Percentiles rank a stretch among this genome's conserved stretches.
These are phyloP conservation scores for Microglena sp. DNA, from an alignment of 139 green algal genomes.

Conservation along the genomic window DNA sequence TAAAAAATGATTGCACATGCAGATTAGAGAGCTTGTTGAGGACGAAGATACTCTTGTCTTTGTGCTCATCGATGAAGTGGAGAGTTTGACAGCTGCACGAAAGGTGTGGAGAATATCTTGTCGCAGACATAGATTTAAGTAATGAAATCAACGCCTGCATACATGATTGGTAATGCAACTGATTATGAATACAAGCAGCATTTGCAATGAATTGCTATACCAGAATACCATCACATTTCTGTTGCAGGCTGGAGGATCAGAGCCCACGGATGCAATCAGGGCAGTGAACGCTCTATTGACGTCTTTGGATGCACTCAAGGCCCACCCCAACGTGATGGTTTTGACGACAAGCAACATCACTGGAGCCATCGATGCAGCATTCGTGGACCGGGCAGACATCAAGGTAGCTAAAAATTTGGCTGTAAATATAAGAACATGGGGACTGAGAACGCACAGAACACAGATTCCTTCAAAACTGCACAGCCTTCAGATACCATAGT, in stretches of 20 bases:
- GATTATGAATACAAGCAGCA: too few species aligned
- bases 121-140: too few species aligned
- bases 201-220: not conserved
- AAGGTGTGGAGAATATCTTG: conserved; percentile 32
- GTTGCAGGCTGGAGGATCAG: conserved; percentile 47
- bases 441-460: not conserved
- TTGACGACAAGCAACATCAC: conserved; percentile 78
- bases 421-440: not conserved
- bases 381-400: conserved; percentile 96
- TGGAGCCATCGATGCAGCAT: conserved; percentile 80
- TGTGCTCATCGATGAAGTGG: conserved; percentile 91
- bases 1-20: too few species aligned
- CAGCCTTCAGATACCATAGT: not conserved
- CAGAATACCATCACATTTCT: not conserved
- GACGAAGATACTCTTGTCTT: conserved; percentile 84
- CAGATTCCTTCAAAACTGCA: not conserved
- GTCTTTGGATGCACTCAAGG: conserved; percentile 79
- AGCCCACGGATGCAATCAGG: conserved; percentile 87
- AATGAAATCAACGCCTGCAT: too few species aligned
- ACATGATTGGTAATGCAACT: too few species aligned
- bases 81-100: conserved; percentile 74
- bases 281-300: conserved; percentile 95
- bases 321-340: conserved; percentile 81
- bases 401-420: conserved; percentile 37
- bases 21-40: conserved; percentile 80